Evolutionary conservation across 306 rosid genomes (phyloP).

Genomic region (Rosa rugosa): DNA sequence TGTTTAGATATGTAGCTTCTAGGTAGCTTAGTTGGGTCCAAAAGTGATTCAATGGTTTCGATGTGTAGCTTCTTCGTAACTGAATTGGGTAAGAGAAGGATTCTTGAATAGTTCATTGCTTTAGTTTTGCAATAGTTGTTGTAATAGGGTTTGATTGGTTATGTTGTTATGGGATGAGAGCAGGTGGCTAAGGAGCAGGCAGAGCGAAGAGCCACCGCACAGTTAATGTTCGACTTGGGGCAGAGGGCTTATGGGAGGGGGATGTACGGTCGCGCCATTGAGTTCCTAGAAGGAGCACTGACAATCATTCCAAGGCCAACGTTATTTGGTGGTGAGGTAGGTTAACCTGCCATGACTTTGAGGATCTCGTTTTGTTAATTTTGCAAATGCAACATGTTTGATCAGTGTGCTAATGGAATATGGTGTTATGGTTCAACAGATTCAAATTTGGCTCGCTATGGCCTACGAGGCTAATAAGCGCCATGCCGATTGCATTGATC

Average conservation of each 20-base stretch:
- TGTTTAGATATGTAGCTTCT: neutral
- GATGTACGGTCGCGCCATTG: slow-evolving; percentile 86
- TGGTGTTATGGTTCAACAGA: slow-evolving; percentile 43
- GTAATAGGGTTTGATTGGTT: neutral
- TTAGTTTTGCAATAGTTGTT: neutral
- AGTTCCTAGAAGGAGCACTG: slow-evolving; percentile 90
- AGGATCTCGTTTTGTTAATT: neutral
- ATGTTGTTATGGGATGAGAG: slow-evolving; percentile 21
- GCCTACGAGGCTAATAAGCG: slow-evolving; percentile 96
- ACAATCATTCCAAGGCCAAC: slow-evolving; percentile 84
- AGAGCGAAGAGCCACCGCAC: slow-evolving; percentile 86
- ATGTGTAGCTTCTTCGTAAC: neutral
- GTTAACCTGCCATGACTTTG: slow-evolving; percentile 29
- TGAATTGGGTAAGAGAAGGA: neutral
- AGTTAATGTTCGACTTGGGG: slow-evolving; percentile 93
- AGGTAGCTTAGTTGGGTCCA: neutral
- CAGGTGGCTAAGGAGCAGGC: slow-evolving; percentile 98
- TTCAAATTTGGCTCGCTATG: slow-evolving; percentile 98
- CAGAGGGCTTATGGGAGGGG: slow-evolving; percentile 93
- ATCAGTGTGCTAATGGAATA: neutral
- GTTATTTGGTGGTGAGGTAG: slow-evolving; percentile 95
- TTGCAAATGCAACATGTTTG: neutral
- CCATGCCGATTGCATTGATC: slow-evolving; percentile 80
- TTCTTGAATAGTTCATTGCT: neutral
- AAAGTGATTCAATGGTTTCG: neutral